These are phyloP conservation scores for Dictyostelium discoideum DNA, from an alignment of 78 protist species.

Conservation along the genomic window dicty_2.7 NC_007091.3:1315501-1316000, in stretches of 20 bases:
- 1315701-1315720: not conserved
- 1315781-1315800: not conserved
- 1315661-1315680: not conserved
- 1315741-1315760: conserved; percentile 62
- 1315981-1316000: not conserved
- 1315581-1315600: conserved; percentile 89
- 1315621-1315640: conserved; percentile 81
- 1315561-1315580: conserved; percentile 92
- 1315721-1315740: not conserved
- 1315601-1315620: conserved; percentile 92
- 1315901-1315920: too few relatives aligned
- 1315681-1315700: not conserved
- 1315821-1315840: conserved; percentile 2
- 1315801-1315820: not conserved
- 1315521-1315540: too few relatives aligned
- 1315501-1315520: not conserved
- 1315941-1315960: not conserved
- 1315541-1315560: not conserved
- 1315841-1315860: too few relatives aligned
- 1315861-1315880: not conserved
- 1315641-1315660: conserved; percentile 20
- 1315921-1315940: not conserved
- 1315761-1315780: conserved; percentile 40
- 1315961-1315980: not conserved
- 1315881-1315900: not conserved